phyloP scores from a whole-genome alignment of 2,329 filamentous ascomycete genomes.

The Stemphylium lycopersici region DNA sequence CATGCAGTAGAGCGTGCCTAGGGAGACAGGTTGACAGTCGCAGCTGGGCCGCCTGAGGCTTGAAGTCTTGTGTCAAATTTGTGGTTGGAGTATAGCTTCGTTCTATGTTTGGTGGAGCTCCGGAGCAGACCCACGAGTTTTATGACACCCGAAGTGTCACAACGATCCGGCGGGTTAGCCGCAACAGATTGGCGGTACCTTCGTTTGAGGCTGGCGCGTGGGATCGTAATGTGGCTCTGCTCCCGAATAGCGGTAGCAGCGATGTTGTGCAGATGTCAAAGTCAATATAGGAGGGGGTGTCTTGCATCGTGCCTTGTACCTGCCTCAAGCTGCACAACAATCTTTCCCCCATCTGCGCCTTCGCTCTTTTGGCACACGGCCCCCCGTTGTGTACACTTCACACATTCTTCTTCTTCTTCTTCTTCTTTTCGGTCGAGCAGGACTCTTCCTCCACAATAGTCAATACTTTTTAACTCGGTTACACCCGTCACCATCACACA shows the following conservation, averaged over 20 bases:
- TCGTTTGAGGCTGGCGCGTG: slow-evolving; percentile 47
- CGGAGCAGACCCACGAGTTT: slow-evolving; percentile 36
- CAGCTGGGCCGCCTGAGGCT: slow-evolving; percentile 22
- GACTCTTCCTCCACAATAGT: slow-evolving; percentile 37
- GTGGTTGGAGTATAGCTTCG: slow-evolving; percentile 31
- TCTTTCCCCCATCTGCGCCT: slow-evolving; percentile 17
- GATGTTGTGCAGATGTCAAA: slow-evolving; percentile 34
- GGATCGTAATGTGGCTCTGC: slow-evolving; percentile 38
- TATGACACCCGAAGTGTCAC: slow-evolving; percentile 44
- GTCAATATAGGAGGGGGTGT: slow-evolving; percentile 46
- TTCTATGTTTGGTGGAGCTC: slow-evolving; percentile 34
- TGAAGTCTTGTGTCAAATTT: slow-evolving; percentile 20
- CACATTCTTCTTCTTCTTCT: slow-evolving; percentile 16
- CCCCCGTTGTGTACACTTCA: slow-evolving; percentile 27
- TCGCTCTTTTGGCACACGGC: slow-evolving; percentile 25
- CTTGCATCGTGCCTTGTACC: slow-evolving; percentile 31
- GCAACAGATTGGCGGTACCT: slow-evolving; percentile 37
- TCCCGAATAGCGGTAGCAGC: slow-evolving; percentile 25
- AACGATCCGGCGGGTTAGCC: slow-evolving; percentile 36
- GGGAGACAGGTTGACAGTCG: slow-evolving; percentile 25
- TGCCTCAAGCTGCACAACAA: slow-evolving; percentile 30
- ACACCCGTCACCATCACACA: slow-evolving; percentile 7
- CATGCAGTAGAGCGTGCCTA: slow-evolving; percentile 25
- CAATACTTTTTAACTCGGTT: slow-evolving; percentile 12
- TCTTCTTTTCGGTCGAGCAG: slow-evolving; percentile 36